These are phyloP conservation scores for Boletus rufocinnamomeus DNA, from an alignment of 768 basidiomycete genomes.

Conservation along the genomic window DNA sequence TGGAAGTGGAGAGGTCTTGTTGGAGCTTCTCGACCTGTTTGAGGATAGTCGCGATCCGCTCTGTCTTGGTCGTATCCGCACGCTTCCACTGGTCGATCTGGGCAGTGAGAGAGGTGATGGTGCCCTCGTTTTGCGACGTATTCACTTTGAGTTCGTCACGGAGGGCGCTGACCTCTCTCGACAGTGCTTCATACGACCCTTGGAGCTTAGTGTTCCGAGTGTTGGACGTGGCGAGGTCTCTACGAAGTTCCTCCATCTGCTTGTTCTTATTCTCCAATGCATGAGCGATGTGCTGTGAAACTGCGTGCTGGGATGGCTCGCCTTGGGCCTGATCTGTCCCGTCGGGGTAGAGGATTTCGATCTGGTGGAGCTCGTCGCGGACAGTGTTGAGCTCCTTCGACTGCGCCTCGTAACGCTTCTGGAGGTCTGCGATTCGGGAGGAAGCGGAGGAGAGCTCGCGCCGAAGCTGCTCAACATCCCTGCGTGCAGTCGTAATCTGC, in stretches of 20 bases:
- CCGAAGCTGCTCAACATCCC: slow-evolving; percentile 3
- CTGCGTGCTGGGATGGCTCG: not conserved
- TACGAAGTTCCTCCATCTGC: slow-evolving; percentile 7
- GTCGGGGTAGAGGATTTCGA: not conserved
- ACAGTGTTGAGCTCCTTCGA: slow-evolving; percentile 1
- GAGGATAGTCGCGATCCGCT: not conserved
- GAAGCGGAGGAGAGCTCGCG: not conserved
- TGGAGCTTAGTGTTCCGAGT: slow-evolving; percentile 8
- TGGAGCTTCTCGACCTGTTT: not conserved
- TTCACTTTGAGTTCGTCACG: slow-evolving; percentile 4
- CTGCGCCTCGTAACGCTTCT: not conserved
- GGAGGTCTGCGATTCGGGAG: not conserved
- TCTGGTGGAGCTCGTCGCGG: not conserved
- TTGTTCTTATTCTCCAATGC: slow-evolving; percentile 1
- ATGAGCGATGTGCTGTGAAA: not conserved
- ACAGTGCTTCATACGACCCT: slow-evolving; percentile 1
- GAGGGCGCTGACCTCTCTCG: not conserved
- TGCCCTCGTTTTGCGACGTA: slow-evolving; percentile 4
- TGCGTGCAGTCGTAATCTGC: not conserved
- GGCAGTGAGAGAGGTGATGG: not conserved
- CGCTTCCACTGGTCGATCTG: slow-evolving; percentile 6
- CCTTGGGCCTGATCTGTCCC: not conserved
- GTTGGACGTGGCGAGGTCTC: not conserved
- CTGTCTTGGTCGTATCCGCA: not conserved
- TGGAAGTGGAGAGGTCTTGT: not conserved